phyloP scores from a whole-genome alignment of 768 basidiomycete genomes.

The Ramaria sp. region DNA sequence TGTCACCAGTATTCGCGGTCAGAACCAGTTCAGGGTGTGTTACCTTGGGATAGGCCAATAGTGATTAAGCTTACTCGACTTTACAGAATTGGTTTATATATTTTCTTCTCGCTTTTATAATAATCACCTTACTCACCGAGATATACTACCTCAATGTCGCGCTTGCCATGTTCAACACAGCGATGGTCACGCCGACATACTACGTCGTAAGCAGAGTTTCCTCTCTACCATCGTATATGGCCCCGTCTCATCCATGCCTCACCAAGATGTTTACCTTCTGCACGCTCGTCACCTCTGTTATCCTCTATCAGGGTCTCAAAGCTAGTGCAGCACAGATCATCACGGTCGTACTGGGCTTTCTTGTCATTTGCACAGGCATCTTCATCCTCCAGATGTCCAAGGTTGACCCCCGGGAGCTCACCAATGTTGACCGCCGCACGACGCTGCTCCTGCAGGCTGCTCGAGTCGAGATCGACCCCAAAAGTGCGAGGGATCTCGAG shows the following conservation, averaged over 20 bases:
- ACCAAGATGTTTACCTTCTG: conserved; percentile 22
- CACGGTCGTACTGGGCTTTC: conserved; percentile 34
- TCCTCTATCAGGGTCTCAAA: conserved; percentile 37
- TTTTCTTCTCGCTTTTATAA: conserved; percentile 26
- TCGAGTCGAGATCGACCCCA: conserved; percentile 24
- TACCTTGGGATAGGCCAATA: neutral
- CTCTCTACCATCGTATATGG: neutral
- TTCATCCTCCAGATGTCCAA: conserved; percentile 33
- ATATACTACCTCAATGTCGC: conserved; percentile 40
- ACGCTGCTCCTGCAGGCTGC: conserved; percentile 33
- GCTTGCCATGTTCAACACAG: conserved; percentile 35
- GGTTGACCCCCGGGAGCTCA: conserved; percentile 32
- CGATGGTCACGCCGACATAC: conserved; percentile 24
- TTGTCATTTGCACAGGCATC: conserved; percentile 31
- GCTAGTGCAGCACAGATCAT: conserved; percentile 27
- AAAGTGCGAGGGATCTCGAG: conserved; percentile 24
- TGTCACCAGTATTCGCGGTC: conserved; percentile 22
- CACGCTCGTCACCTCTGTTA: conserved; percentile 27
- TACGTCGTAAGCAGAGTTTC: conserved; percentile 19
- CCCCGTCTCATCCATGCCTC: neutral
- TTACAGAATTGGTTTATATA: conserved; percentile 34
- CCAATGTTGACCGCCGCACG: conserved; percentile 29
- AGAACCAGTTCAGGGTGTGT: conserved; percentile 20
- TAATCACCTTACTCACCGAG: conserved; percentile 25
- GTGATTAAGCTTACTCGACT: neutral